Evolutionary conservation across 768 basidiomycete species (phyloP).

Genomic region (Boletus speciosus): DNA sequence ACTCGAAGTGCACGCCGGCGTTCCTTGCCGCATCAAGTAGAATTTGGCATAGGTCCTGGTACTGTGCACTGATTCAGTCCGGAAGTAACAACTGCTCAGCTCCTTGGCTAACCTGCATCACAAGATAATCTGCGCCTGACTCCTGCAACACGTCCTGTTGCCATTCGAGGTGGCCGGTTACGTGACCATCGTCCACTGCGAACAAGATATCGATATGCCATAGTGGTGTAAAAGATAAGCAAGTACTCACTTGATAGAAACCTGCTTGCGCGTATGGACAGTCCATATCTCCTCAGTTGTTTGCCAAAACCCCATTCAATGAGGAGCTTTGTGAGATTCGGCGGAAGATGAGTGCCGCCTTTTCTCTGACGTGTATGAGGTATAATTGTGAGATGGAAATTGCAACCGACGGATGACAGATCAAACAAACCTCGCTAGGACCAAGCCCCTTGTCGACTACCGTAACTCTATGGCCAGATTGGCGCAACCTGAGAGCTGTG

Average conservation of each 20-base stretch:
- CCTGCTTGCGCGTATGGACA: conserved; percentile 21
- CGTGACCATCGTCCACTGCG: conserved; percentile 42
- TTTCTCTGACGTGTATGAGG: conserved; percentile 26
- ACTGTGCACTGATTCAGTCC: conserved; percentile 32
- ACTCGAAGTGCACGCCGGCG: conserved; percentile 51
- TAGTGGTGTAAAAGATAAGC: not conserved
- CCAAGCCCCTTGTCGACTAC: conserved; percentile 53
- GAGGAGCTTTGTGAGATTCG: conserved; percentile 57
- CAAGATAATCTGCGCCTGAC: conserved; percentile 51
- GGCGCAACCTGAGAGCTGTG: conserved; percentile 52
- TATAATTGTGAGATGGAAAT: not conserved
- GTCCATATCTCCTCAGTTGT: conserved; percentile 36
- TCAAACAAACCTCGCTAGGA: conserved; percentile 35
- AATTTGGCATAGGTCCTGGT: conserved; percentile 51
- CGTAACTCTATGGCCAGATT: conserved; percentile 57
- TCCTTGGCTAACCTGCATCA: conserved; percentile 41
- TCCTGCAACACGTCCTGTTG: conserved; percentile 48
- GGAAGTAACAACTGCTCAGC: not conserved
- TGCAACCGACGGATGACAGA: not conserved
- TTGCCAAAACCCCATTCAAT: conserved; percentile 55
- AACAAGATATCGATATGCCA: conserved; percentile 3
- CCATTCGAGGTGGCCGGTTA: conserved; percentile 46
- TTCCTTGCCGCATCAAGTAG: conserved; percentile 45
- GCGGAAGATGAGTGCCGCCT: conserved; percentile 48
- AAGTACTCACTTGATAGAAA: conserved; percentile 23